These are phyloP conservation scores for Stellera chamaejasme DNA, from an alignment of 345 rosid genomes.

Conservation along the genomic window DNA sequence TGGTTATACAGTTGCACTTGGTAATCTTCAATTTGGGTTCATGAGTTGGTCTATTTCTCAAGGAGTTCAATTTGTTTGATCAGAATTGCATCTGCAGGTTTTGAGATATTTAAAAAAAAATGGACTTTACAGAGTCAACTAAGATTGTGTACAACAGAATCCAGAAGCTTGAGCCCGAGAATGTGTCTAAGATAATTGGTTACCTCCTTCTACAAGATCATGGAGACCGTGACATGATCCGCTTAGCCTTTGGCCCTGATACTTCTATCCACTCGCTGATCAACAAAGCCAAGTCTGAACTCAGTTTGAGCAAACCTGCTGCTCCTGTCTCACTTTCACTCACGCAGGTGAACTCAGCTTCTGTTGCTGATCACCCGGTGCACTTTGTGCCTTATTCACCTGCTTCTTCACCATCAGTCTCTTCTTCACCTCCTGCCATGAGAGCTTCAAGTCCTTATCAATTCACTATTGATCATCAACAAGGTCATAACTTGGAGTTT, in stretches of 20 bases:
- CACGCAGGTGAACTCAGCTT: conserved; percentile 23
- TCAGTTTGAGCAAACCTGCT: conserved; percentile 32
- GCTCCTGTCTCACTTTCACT: conserved; percentile 21
- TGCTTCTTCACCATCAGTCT: conserved; percentile 15
- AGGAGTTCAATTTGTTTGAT: not conserved
- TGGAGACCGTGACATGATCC: conserved; percentile 72
- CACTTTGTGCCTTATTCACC: conserved; percentile 32
- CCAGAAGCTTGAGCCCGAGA: conserved; percentile 77
- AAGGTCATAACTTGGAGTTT: conserved; percentile 27
- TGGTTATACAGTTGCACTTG: too few relatives aligned
- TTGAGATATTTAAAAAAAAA: conserved; percentile 23
- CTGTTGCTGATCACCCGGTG: conserved; percentile 27
- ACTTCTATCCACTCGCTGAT: conserved; percentile 45
- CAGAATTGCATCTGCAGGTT: conserved; percentile 21
- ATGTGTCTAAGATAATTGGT: conserved; percentile 74
- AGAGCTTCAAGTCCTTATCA: conserved; percentile 37
- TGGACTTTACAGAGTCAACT: conserved; percentile 83
- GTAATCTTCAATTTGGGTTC: not conserved
- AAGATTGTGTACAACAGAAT: conserved; percentile 71
- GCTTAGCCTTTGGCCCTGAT: conserved; percentile 82
- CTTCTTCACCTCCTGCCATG: conserved; percentile 34
- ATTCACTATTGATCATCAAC: conserved; percentile 35
- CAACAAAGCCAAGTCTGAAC: conserved; percentile 52
- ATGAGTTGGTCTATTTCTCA: not conserved
- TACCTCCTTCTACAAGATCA: conserved; percentile 72